Percentiles rank a stretch among this genome's conserved stretches.
These are phyloP conservation scores for Kazachstania sp. DNA, from an alignment of 1,139 yeast genomes.

Conservation along the genomic window DNA sequence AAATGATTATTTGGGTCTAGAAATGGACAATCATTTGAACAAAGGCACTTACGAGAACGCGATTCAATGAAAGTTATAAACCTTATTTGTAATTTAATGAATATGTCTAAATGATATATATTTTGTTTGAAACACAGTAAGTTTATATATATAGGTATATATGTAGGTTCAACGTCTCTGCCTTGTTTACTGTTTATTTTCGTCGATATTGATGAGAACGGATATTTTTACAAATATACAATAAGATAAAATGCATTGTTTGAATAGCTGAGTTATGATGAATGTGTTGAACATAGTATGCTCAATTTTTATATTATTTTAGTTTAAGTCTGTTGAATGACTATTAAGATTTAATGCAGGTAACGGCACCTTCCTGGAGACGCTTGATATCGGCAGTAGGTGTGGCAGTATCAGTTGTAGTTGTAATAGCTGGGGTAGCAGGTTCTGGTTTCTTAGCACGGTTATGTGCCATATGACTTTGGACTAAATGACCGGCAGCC, in stretches of 20 bases:
- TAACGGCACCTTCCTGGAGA: slow-evolving; percentile 60
- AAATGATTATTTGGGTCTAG: too few relatives aligned
- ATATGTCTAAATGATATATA: not conserved
- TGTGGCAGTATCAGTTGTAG: not conserved
- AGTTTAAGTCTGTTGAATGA: not conserved
- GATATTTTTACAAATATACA: not conserved
- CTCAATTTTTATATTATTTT: not conserved
- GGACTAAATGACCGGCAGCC: slow-evolving; percentile 98
- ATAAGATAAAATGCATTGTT: not conserved
- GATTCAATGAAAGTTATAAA: not conserved
- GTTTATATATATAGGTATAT: not conserved
- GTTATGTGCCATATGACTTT: slow-evolving; percentile 95
- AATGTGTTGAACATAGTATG: too few relatives aligned
- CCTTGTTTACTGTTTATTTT: not conserved
- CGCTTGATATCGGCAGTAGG: slow-evolving; percentile 39
- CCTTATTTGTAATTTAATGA: not conserved
- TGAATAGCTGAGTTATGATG: not conserved
- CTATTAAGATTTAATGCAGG: slow-evolving; percentile 52
- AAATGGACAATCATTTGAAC: too few relatives aligned
- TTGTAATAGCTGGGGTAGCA: not conserved
- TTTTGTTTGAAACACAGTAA: not conserved
- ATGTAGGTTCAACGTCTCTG: not conserved
- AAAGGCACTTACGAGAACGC: too few relatives aligned
- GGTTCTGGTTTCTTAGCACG: slow-evolving; percentile 33
- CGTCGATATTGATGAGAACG: not conserved